phyloP scores from a whole-genome alignment of 805 yeast species.

The Suhomyces sp. region DNA sequence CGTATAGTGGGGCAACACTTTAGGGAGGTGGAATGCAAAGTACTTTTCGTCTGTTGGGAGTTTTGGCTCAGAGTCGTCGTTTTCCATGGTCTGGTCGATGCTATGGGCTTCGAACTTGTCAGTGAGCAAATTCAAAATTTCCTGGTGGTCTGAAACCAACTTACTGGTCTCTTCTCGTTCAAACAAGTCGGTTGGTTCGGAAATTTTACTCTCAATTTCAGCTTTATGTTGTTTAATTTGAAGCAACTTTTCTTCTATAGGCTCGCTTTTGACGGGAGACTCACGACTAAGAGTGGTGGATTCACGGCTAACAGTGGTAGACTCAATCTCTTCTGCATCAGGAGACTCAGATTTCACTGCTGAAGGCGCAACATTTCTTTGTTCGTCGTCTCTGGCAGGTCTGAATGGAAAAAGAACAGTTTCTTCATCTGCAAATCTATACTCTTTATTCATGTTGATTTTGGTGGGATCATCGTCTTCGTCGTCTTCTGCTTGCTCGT shows the following conservation, averaged over 20 bases:
- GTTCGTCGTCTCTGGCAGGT: slow-evolving; percentile 50
- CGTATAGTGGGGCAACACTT: slow-evolving; percentile 39
- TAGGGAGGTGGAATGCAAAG: slow-evolving; percentile 50
- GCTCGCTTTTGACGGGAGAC: slow-evolving; percentile 29
- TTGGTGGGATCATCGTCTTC: slow-evolving; percentile 42
- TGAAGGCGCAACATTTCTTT: background rate
- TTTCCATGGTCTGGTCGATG: slow-evolving; percentile 10
- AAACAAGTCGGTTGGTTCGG: slow-evolving; percentile 26
- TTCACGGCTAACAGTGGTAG: slow-evolving; percentile 10
- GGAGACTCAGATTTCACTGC: slow-evolving; percentile 4
- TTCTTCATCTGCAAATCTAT: slow-evolving; percentile 50
- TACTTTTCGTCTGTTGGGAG: slow-evolving; percentile 13
- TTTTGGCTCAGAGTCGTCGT: slow-evolving; percentile 1
- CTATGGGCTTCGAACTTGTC: slow-evolving; percentile 16
- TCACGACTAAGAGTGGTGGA: slow-evolving; percentile 16
- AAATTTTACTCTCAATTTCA: slow-evolving; percentile 26
- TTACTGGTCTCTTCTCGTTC: slow-evolving; percentile 31
- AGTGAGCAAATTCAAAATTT: slow-evolving; percentile 27
- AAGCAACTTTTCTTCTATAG: slow-evolving; percentile 25
- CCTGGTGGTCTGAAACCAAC: slow-evolving; percentile 29
- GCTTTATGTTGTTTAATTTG: slow-evolving; percentile 25
- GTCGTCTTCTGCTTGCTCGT: slow-evolving; percentile 34
- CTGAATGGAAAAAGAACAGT: slow-evolving; percentile 67
- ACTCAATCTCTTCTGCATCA: background rate
- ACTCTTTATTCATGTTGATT: slow-evolving; percentile 65